A percentile compares a stretch with the other conserved stretches of the same genome.
Evolutionary conservation across 2,329 filamentous ascomycete species (phyloP).

Genomic region (Cytospora chrysosperma): DNA sequence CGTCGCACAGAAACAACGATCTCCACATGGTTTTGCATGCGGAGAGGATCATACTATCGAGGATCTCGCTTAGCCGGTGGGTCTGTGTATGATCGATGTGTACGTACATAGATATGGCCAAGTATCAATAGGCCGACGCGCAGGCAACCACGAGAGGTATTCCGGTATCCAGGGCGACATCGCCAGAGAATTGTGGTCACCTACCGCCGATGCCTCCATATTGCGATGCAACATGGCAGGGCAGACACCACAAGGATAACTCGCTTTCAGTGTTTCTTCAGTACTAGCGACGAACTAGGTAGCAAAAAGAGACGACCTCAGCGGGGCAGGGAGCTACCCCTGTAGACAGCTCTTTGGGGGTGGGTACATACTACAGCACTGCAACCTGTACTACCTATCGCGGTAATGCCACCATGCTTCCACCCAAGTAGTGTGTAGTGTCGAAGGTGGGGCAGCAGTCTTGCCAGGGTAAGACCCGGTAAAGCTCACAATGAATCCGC

Average conservation of each 20-base stretch:
- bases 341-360: slow-evolving; percentile 17
- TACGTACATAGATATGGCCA: not conserved
- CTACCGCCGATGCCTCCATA: not conserved
- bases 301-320: not conserved
- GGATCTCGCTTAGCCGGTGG: not conserved
- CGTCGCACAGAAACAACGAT: not conserved
- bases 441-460: not conserved
- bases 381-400: not conserved
- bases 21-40: not conserved
- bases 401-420: not conserved
- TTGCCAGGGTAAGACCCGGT: not conserved
- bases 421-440: too few species aligned
- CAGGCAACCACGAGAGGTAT: not conserved
- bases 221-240: slow-evolving; percentile 5
- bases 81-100: not conserved
- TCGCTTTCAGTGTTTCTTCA: not conserved
- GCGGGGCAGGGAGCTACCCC: slow-evolving; percentile 17
- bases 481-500: not conserved
- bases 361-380: slow-evolving; percentile 1
- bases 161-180: not conserved
- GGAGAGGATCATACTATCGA: not conserved
- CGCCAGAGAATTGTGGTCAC: not conserved
- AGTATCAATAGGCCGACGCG: not conserved
- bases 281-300: not conserved
- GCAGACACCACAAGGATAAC: not conserved